phyloP scores from a whole-genome alignment of 148 eudicot species.

The Arctostaphylos glauca region DNA sequence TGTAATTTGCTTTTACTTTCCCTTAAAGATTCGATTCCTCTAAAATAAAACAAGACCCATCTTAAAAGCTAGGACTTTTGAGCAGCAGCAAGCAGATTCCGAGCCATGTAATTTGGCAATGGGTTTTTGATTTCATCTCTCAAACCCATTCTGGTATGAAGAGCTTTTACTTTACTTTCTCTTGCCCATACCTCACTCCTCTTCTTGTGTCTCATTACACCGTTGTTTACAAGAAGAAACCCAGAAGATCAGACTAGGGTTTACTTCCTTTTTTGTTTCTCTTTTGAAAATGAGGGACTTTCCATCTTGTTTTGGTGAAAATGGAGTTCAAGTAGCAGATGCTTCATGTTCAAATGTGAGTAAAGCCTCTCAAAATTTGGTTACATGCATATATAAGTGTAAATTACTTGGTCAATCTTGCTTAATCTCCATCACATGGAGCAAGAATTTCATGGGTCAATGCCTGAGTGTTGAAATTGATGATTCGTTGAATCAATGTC shows the following conservation, averaged over 20 bases:
- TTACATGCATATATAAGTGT: slow-evolving; percentile 55
- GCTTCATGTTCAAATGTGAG: slow-evolving; percentile 45
- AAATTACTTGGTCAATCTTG: slow-evolving; percentile 46
- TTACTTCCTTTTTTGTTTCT: neutral
- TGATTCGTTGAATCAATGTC: slow-evolving; percentile 45
- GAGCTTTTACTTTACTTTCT: neutral
- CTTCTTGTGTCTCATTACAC: neutral
- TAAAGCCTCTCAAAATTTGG: slow-evolving; percentile 52
- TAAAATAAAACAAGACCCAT: neutral
- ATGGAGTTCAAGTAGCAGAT: slow-evolving; percentile 63
- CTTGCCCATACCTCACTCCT: neutral
- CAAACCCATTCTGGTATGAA: neutral
- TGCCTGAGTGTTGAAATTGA: slow-evolving; percentile 58
- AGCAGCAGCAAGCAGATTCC: neutral
- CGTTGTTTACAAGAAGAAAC: neutral
- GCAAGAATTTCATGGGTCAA: slow-evolving; percentile 65
- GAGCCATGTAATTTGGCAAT: neutral
- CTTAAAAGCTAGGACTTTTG: neutral
- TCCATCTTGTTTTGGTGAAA: slow-evolving; percentile 62
- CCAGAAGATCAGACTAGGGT: neutral
- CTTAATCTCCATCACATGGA: slow-evolving; percentile 51
- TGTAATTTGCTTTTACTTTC: neutral
- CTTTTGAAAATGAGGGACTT: slow-evolving; percentile 45
- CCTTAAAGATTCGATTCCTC: neutral
- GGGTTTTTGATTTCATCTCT: neutral